phyloP scores from a whole-genome alignment of 2,329 filamentous ascomycete species.

The Waltergamsia citrina region DNA sequence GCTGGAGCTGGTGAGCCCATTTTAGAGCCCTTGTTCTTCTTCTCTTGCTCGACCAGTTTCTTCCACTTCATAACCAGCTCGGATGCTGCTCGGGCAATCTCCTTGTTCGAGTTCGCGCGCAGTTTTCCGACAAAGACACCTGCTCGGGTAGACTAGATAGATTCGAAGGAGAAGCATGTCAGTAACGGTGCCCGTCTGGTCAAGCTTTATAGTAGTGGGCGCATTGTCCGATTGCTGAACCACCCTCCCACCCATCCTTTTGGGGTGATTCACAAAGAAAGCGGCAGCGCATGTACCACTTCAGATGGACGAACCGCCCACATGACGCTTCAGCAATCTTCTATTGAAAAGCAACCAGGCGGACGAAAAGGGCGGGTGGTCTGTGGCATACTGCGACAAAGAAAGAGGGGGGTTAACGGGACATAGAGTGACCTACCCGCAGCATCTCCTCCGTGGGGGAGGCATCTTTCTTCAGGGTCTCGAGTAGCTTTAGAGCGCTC shows the following conservation, averaged over 20 bases:
- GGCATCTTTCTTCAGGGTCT: conserved; percentile 70
- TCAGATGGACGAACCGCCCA: no score
- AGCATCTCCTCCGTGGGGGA: conserved; percentile 83
- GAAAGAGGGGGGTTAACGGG: no score
- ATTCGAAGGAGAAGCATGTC: background rate
- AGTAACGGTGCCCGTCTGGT: no score
- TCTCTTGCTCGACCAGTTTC: conserved; percentile 61
- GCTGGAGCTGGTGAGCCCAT: conserved; percentile 41
- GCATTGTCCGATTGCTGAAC: background rate
- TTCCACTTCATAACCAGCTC: conserved; percentile 87
- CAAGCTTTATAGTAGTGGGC: background rate
- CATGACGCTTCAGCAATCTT: no score
- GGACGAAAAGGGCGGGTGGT: no score
- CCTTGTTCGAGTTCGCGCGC: conserved; percentile 67
- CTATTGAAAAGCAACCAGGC: no score
- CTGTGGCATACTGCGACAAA: no score
- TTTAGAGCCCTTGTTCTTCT: conserved; percentile 36
- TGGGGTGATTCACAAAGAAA: no score
- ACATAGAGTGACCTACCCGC: conserved; percentile 63
- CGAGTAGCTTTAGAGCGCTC: conserved; percentile 64
- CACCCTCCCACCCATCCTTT: no score
- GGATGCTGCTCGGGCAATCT: conserved; percentile 66
- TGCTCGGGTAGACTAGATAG: conserved; percentile 65
- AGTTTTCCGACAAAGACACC: conserved; percentile 83
- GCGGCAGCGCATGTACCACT: no score